Base-by-base conservation (phyloP, 116 monocot genomes). In the Dioscorea cayenensis region DNA sequence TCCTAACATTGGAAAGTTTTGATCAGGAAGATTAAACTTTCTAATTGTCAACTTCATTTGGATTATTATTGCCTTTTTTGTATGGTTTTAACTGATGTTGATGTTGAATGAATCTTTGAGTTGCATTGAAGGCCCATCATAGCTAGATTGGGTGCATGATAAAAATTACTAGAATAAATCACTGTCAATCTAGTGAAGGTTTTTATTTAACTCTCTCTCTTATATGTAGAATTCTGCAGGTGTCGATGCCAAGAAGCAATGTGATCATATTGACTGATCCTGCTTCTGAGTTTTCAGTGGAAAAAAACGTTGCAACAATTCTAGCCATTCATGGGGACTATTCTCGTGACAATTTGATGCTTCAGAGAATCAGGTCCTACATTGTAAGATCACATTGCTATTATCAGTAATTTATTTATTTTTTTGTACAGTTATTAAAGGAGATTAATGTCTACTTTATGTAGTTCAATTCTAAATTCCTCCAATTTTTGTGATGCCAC, bases 341-440 rank as follows among this genome's bases (percentile, higher is more conserved):
- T 84, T 84, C 95, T 64, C 76, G 95, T 50, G 89, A 72, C 64
- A 83, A 84, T 19, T 64, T 95, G 78, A 95, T 95, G 95, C 85
- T 95, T 80, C 95, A 95, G 59, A 89, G 95, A 65, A 92, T 92
- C 73, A 89, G 60, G 72, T 92, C 89, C 62, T 95, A 95, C 80
- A 85, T 95, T 76, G 95, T 95, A 82, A 89, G 92, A 66, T 43
- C 22, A 22, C 51, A 4, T 69, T 64, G 58, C 62, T 12, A 32
- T 0, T 0, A 32, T 43, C 20, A 18, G 14, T 2, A 20, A 62
- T 11, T 62, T 11, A 23, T 62, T 9, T 25, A n/a, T n/a, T 62
- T 22, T 62, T 62, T 2, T 27, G 0, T 2, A 20, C n/a, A 27
- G 55, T 55, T 18, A 55, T 19, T 55, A 0, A 43, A 43, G 43